Conservation (phyloP, 148 eudicot species). For the Vaccinium macrocarpon region DNA sequence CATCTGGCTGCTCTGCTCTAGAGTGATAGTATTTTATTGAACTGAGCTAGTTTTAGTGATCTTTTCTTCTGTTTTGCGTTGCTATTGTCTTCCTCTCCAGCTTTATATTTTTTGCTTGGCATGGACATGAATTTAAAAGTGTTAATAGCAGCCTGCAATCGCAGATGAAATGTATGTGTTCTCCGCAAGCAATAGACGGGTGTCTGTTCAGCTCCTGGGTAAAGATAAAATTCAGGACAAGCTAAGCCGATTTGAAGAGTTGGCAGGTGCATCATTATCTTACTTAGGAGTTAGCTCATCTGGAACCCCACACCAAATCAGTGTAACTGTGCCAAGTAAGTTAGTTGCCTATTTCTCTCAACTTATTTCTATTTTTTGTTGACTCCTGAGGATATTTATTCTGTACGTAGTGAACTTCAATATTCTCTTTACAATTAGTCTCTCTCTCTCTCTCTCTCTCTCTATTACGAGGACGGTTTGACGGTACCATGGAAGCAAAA, state of each 20-base stretch:
- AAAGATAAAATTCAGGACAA: constrained; percentile 78
- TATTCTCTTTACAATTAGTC: neutral
- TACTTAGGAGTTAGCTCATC: constrained; percentile 76
- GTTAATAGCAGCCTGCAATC: constrained; percentile 1
- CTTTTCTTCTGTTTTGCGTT: neutral
- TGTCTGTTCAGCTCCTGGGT: constrained; percentile 80
- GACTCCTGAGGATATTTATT: neutral
- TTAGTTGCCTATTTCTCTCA: constrained; percentile 11
- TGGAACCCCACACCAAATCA: constrained; percentile 50
- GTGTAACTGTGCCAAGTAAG: constrained; percentile 69
- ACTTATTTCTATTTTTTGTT: neutral
- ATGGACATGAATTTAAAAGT: constrained; percentile 3
- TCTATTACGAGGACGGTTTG: neutral
- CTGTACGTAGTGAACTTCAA: neutral
- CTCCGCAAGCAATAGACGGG: constrained; percentile 68
- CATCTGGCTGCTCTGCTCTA: too few species aligned
- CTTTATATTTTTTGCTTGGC: constrained; percentile 1
- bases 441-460: neutral
- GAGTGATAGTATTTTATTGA: neutral
- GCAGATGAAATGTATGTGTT: constrained; percentile 99
- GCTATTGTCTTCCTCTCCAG: constrained; percentile 1
- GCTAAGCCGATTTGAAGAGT: constrained; percentile 69
- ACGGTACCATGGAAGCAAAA: neutral
- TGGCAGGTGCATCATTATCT: constrained; percentile 65
- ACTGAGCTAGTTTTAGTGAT: neutral